Evolutionary conservation across 1,139 yeast species (phyloP).

Genomic region (Kluyveromyces sp.): DNA sequence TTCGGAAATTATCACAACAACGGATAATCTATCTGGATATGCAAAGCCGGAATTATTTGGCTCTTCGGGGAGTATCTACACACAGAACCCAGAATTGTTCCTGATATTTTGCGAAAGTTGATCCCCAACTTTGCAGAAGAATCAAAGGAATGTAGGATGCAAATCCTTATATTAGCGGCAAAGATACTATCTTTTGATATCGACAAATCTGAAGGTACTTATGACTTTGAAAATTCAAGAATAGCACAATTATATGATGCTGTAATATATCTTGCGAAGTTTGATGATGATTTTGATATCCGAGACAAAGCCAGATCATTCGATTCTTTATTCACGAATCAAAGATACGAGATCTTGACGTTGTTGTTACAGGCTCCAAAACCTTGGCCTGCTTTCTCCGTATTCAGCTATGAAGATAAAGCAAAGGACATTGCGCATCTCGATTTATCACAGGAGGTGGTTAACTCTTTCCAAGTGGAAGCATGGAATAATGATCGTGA

Average conservation of each 20-base stretch:
- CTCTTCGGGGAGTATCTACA: constrained; percentile 72
- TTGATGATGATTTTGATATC: constrained; percentile 69
- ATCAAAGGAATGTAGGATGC: constrained; percentile 53
- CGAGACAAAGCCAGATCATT: constrained; percentile 82
- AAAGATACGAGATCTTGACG: constrained; percentile 54
- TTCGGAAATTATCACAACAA: constrained; percentile 24
- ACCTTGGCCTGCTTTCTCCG: constrained; percentile 41
- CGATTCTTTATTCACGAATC: constrained; percentile 37
- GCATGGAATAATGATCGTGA: too few relatives aligned
- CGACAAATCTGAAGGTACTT: constrained; percentile 28
- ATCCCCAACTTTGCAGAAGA: constrained; percentile 53
- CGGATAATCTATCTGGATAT: constrained; percentile 24
- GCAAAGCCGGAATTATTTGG: constrained; percentile 91
- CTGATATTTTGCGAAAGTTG: constrained; percentile 64
- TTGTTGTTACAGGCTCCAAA: constrained; percentile 79
- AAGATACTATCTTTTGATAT: constrained; percentile 56
- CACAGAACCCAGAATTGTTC: constrained; percentile 49
- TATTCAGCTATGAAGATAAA: background rate
- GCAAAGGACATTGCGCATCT: constrained; percentile 1
- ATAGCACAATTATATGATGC: constrained; percentile 54
- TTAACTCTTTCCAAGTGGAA: constrained; percentile 2
- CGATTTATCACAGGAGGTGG: constrained; percentile 8
- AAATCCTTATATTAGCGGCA: constrained; percentile 65
- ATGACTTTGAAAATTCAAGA: constrained; percentile 34
- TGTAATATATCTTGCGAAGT: constrained; percentile 57